Evolutionary conservation across 257 asterid genomes (phyloP).

Genomic region (Nicotiana paniculata): DNA sequence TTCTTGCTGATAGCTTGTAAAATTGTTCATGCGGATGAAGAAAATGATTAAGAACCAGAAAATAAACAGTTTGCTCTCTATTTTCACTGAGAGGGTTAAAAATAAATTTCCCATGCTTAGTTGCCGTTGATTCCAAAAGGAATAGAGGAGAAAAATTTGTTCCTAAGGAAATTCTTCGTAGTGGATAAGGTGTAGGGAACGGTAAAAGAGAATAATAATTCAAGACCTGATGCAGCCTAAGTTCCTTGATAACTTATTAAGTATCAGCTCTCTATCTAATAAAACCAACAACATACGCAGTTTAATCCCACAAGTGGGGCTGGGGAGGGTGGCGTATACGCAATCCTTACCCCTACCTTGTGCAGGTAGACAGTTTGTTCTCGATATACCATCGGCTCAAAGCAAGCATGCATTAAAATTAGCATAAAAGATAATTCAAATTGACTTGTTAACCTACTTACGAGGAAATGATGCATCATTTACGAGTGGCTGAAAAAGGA

Average conservation of each 20-base stretch:
- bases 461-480: constrained; percentile 31
- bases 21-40: no score
- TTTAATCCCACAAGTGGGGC: no score
- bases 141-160: background rate
- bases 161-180: background rate
- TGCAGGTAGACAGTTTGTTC: background rate
- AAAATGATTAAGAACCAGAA: background rate
- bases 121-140: background rate
- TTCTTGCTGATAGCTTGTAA: no score
- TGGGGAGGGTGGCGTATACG: no score
- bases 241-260: background rate
- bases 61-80: background rate
- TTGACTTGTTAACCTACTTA: constrained; percentile 4
- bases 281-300: no score
- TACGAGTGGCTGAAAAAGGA: constrained; percentile 20
- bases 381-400: background rate
- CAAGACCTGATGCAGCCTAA: background rate
- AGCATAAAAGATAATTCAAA: background rate
- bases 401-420: no score
- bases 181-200: background rate
- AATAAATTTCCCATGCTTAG: background rate
- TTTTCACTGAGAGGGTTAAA: background rate
- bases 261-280: no score
- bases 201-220: background rate
- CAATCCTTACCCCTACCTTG: no score